A percentile compares a stretch with the other conserved stretches of the same genome.
These are phyloP conservation scores for Cladosporium sphaerospermum DNA, from an alignment of 2,329 filamentous ascomycete genomes.

Conservation along the genomic window DNA sequence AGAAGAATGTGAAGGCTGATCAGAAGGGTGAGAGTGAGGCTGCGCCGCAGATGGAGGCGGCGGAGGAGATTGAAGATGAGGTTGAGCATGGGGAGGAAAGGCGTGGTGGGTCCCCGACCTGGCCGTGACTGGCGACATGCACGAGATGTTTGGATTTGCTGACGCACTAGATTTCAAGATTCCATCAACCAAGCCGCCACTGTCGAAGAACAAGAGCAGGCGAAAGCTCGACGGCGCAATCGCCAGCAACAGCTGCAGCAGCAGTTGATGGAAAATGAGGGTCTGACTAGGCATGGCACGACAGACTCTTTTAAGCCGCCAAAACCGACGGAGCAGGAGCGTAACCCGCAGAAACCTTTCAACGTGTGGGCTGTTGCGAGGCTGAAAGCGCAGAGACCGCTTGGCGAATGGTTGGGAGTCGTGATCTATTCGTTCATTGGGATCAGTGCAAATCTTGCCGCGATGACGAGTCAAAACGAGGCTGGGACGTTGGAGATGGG, in stretches of 20 bases:
- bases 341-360: conserved; percentile 13
- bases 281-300: neutral
- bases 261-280: neutral
- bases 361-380: conserved; percentile 51
- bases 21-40: conserved; percentile 22
- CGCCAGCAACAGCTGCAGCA: conserved; percentile 4
- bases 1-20: conserved; percentile 12
- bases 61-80: neutral
- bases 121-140: too few species aligned
- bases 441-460: conserved; percentile 23
- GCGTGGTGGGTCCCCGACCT: neutral
- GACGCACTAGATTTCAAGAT: neutral
- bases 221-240: conserved; percentile 7
- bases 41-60: conserved; percentile 18
- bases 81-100: conserved; percentile 1
- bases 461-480: conserved; percentile 36
- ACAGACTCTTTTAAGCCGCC: neutral
- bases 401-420: conserved; percentile 55
- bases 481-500: conserved; percentile 18
- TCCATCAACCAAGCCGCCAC: conserved; percentile 8
- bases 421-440: conserved; percentile 24
- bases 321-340: neutral
- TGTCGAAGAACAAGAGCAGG: conserved; percentile 2
- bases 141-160: neutral
- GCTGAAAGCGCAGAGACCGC: conserved; percentile 49